Conservation (phyloP, 495 filamentous ascomycete species). For the Platismatia glauca region DNA sequence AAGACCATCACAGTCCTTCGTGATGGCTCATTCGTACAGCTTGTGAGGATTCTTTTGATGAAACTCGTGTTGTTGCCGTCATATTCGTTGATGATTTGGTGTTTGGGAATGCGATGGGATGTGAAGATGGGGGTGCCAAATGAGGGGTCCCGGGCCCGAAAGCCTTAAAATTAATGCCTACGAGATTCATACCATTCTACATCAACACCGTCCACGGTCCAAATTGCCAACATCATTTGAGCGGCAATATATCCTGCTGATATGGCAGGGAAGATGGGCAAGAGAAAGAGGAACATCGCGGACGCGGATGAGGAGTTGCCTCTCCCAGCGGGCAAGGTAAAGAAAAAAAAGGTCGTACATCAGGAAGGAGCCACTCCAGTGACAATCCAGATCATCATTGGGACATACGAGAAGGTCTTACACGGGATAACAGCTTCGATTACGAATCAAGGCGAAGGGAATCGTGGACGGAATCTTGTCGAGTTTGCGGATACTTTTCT, state of each 20-base stretch:
- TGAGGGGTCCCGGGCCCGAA: neutral
- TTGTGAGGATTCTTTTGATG: neutral
- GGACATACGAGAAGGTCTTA: conserved; percentile 88
- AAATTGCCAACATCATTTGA: neutral
- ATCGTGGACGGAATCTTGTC: conserved; percentile 32
- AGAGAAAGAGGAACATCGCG: conserved; percentile 30
- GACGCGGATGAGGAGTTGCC: neutral
- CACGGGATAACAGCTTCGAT: conserved; percentile 82
- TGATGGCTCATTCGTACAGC: neutral
- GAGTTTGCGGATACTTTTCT: conserved; percentile 90
- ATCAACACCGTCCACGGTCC: neutral
- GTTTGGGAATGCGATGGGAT: conserved; percentile 3
- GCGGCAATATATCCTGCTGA: neutral
- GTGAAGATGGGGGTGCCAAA: neutral
- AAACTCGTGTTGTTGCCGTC: conserved; percentile 13
- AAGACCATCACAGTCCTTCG: conserved; percentile 11
- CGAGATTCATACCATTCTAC: neutral
- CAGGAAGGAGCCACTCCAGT: neutral
- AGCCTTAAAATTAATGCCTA: neutral
- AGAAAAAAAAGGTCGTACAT: conserved; percentile 7
- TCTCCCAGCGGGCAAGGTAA: neutral
- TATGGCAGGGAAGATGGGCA: conserved; percentile 30
- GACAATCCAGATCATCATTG: conserved; percentile 72
- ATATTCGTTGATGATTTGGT: conserved; percentile 27
- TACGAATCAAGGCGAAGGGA: conserved; percentile 22